Evolutionary conservation across 163 green algal species (phyloP).

Genomic region (Smithsoniella earleae): DNA sequence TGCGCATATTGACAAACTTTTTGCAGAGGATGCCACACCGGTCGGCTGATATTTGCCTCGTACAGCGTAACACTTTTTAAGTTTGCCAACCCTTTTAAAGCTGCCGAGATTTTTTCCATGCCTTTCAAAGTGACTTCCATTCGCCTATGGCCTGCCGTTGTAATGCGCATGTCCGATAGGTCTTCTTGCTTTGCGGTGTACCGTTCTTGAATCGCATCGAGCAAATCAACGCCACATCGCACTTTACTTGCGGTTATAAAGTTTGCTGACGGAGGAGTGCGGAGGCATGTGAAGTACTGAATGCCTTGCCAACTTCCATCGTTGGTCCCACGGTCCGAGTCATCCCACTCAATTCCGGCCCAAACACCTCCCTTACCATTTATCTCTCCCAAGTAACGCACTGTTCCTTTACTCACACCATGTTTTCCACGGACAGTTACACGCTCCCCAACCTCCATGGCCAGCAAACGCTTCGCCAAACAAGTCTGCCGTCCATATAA

Average conservation of each 20-base stretch:
- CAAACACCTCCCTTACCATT: constrained; percentile 60
- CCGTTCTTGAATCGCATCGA: background rate
- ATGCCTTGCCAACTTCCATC: constrained; percentile 58
- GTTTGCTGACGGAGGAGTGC: background rate
- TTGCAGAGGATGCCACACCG: too few species aligned
- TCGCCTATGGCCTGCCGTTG: background rate
- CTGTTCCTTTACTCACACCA: constrained; percentile 44
- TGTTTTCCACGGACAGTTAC: background rate
- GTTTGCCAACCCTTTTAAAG: background rate
- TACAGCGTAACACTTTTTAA: background rate
- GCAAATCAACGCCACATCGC: background rate
- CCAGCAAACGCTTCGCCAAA: too few species aligned
- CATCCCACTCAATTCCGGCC: constrained; percentile 91
- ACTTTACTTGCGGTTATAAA: background rate
- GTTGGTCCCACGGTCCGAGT: constrained; percentile 73
- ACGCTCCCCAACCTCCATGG: background rate
- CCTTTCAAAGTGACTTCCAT: constrained; percentile 19
- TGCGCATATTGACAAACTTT: too few species aligned
- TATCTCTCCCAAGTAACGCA: constrained; percentile 72
- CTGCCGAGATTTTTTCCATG: background rate
- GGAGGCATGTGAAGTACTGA: constrained; percentile 65
- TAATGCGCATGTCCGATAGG: background rate
- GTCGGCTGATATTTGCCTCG: constrained; percentile 4
- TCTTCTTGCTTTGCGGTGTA: background rate
- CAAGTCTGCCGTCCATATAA: too few species aligned